Evolutionary conservation across 2,329 filamentous ascomycete species (phyloP).

Genomic region (Bimuria novae-zelandiae): DNA sequence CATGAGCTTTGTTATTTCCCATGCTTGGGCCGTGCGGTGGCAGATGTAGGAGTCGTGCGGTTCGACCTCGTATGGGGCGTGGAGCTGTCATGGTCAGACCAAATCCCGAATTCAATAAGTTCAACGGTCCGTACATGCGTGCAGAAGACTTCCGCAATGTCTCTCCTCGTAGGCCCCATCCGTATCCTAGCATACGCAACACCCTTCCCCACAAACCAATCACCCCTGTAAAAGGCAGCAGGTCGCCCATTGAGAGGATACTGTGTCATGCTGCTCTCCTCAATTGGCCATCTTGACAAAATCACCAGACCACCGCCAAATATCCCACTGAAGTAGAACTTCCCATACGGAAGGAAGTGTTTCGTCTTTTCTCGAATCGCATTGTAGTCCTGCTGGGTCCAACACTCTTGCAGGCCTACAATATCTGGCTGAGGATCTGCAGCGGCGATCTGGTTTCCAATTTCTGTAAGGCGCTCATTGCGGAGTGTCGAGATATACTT

Average conservation of each 20-base stretch:
- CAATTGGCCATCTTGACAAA: slow-evolving; percentile 88
- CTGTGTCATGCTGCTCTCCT: slow-evolving; percentile 80
- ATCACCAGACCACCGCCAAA: slow-evolving; percentile 91
- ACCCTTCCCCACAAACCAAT: slow-evolving; percentile 97
- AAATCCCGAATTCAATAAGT: slow-evolving; percentile 40
- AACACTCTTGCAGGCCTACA: slow-evolving; percentile 94
- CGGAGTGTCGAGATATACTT: slow-evolving; percentile 83
- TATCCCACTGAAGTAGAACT: slow-evolving; percentile 89
- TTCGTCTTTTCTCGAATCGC: slow-evolving; percentile 75
- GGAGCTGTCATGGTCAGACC: slow-evolving; percentile 59
- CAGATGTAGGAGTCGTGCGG: slow-evolving; percentile 84
- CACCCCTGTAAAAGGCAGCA: slow-evolving; percentile 89
- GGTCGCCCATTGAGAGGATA: slow-evolving; percentile 94
- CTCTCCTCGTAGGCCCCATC: slow-evolving; percentile 65
- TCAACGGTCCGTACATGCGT: slow-evolving; percentile 72
- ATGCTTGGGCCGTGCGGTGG: slow-evolving; percentile 89
- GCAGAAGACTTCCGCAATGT: slow-evolving; percentile 86
- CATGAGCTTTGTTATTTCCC: slow-evolving; percentile 91
- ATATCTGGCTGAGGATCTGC: slow-evolving; percentile 75
- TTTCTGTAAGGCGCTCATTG: slow-evolving; percentile 77
- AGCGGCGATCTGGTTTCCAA: slow-evolving; percentile 76
- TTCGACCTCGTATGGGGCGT: slow-evolving; percentile 83
- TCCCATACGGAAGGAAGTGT: slow-evolving; percentile 80
- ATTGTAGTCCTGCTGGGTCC: slow-evolving; percentile 82
- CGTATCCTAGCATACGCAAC: slow-evolving; percentile 82